Evolutionary conservation across 192 early-diverging fungal genomes (phyloP), one percentile per base, ranked within the genome.

Genomic region (Podila minutissima): DNA sequence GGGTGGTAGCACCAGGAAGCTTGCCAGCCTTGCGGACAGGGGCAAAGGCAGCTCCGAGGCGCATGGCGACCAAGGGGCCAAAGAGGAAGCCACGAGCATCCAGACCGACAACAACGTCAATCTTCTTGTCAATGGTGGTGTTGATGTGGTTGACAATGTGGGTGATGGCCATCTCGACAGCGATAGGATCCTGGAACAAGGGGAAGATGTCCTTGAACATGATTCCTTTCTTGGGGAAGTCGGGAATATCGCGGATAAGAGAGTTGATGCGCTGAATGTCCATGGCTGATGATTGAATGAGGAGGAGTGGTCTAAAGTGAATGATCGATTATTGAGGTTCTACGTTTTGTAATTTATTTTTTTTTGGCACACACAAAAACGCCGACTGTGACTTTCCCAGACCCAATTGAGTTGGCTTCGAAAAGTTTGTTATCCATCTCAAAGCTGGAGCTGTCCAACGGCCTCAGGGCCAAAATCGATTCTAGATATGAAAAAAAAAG

Each of bases 1-100:
- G 82, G 31, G 86, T 89, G 53, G 86, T 89, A 28, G 85, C 85
- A 28, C 97, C 97, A 1, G 98, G 97, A 37, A 98, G 91, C 87
- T 99, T 99, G 31, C 98, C 98, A 35, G 92, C 86, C 89, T 99
- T 99, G 63, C 98, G 90, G 57, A 98, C 94, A 41, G 98, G 98
- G 1, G 90, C 97, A 87, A 99, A 99, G 26, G 93, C 90, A 70
- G 93, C 93, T 57, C 91, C 92, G 20, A 99, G 87, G 82, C 93
- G 92, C 72, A 91, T 84, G 35, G 97, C 97, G 50, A 99, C 88
- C 83, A 94, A 83, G 19, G 98, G 96, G 8, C 97, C 96, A 41
- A 99, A 91, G 55, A 99, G 88, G 87, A 99, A 99, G 17, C 98
- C 98, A 83, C 98, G 96, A 7, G 98, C 95, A 77, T 99, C 98